Evolutionary conservation across 768 basidiomycete species (phyloP).

Genomic region (Mycena crocata): DNA sequence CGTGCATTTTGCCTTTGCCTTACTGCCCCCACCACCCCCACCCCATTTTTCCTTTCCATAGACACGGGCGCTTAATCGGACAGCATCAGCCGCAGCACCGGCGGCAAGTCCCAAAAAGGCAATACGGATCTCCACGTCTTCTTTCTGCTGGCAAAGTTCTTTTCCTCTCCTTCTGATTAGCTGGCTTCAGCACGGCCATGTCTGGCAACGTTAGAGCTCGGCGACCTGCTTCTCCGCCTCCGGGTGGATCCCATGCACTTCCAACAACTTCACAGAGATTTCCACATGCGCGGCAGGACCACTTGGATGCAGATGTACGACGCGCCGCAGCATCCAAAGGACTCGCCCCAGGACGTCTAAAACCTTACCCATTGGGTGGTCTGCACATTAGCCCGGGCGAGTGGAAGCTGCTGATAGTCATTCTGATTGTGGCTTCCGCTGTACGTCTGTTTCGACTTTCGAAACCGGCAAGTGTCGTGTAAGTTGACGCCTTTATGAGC

Average conservation of each 20-base stretch:
- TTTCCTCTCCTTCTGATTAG: not conserved
- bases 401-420: constrained; percentile 75
- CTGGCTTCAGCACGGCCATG: constrained; percentile 40
- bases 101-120: constrained; percentile 1
- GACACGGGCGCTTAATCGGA: not conserved
- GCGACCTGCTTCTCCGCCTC: constrained; percentile 76
- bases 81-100: not conserved
- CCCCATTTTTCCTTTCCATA: not conserved
- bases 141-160: constrained; percentile 18
- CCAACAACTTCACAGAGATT: constrained; percentile 63
- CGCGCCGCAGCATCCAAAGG: constrained; percentile 78
- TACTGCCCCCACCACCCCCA: no score
- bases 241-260: constrained; percentile 52
- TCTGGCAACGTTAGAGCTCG: constrained; percentile 71
- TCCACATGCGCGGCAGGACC: constrained; percentile 72
- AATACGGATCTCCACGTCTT: not conserved
- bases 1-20: no score
- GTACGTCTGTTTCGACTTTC: constrained; percentile 91
- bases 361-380: constrained; percentile 65
- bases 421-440: constrained; percentile 77
- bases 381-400: constrained; percentile 76
- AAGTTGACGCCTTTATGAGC: constrained; percentile 48
- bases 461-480: constrained; percentile 94
- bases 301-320: constrained; percentile 80
- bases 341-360: constrained; percentile 62